phyloP scores from a whole-genome alignment of 2,329 filamentous ascomycete species.

The Aureobasidium sp. region DNA sequence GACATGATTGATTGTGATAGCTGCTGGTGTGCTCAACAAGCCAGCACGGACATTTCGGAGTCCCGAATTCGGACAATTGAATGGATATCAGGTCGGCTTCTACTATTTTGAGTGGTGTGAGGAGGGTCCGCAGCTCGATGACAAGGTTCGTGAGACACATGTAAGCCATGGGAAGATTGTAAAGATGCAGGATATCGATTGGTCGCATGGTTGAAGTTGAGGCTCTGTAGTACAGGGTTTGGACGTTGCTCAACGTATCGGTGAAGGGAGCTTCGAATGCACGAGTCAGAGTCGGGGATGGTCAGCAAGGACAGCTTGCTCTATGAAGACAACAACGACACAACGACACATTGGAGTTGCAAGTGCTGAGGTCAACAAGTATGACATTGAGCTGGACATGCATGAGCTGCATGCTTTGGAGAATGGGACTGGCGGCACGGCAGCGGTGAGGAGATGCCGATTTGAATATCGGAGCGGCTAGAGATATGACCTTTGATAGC shows the following conservation, averaged over 20 bases:
- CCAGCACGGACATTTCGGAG: neutral
- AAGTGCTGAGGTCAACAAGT: neutral
- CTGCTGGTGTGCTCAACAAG: constrained; percentile 2
- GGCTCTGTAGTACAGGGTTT: neutral
- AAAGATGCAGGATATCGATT: neutral
- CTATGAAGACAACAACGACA: neutral
- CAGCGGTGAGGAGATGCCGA: neutral
- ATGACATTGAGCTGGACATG: neutral
- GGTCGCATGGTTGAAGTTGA: neutral
- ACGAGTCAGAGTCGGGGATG: constrained; percentile 4
- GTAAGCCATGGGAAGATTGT: neutral
- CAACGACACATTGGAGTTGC: neutral
- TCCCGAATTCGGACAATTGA: constrained; percentile 4
- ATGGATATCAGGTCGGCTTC: neutral
- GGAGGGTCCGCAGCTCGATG: neutral
- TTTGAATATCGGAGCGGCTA: neutral
- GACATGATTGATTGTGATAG: constrained; percentile 1
- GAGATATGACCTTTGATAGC: neutral
- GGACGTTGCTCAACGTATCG: neutral
- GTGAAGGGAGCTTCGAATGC: neutral
- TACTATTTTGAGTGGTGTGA: neutral
- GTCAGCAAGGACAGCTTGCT: neutral
- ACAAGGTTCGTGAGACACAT: neutral
- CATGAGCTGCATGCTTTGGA: neutral
- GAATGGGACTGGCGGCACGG: neutral